Base-by-base conservation (phyloP, 2,329 filamentous ascomycete genomes). In the Fusarium tricinctum region DNA sequence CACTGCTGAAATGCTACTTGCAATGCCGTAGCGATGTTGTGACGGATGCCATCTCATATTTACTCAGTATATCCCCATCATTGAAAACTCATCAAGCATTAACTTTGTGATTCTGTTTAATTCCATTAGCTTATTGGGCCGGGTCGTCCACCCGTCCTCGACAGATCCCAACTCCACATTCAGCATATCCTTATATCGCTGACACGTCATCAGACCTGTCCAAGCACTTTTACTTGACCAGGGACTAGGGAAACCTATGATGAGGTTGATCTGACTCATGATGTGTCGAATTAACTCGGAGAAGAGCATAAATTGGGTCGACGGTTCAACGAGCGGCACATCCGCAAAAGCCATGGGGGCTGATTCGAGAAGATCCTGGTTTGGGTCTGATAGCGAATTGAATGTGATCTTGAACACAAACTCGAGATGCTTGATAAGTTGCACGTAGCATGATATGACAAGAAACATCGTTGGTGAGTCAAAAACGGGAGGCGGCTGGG, bases 381-480 rank as follows among this genome's bases (percentile, higher is more conserved):
- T 22, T 33, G 61, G 35, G 39, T 68, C 62, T 17, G 23, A 58
- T 12, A 72, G 40, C 6, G 68, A 63, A 13, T 65, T 63, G 39
- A 73, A 53, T 23, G 69, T 56, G 19, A 74, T 66, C 13, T 61
- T 61, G 42, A 74, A 46, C 7, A 73, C 26, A 23, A 71, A 47
- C 22, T 78, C 76, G 17, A 75, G 65, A 48, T 73, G 68, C 10
- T 64, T 65, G 49, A 73, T 60, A 26, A 75, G 58, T 26, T 78
- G 75, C 6, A 69, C 62, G 44, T 73, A 77, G 46, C 75, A 78
- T 8, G 76, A 78, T 46, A 76, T 73, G 39, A 76, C 63, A 22
- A 75, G 65, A 28, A 76, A 67, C 44, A 75, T 71, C 3, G 74
- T 75, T 0, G 76, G 60, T 2, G 71, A 68, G 54, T 75, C 75